Percentiles rank a stretch among this genome's conserved stretches.
phyloP scores from a whole-genome alignment of 768 basidiomycete genomes.

The Amanita pallidorosea region DNA sequence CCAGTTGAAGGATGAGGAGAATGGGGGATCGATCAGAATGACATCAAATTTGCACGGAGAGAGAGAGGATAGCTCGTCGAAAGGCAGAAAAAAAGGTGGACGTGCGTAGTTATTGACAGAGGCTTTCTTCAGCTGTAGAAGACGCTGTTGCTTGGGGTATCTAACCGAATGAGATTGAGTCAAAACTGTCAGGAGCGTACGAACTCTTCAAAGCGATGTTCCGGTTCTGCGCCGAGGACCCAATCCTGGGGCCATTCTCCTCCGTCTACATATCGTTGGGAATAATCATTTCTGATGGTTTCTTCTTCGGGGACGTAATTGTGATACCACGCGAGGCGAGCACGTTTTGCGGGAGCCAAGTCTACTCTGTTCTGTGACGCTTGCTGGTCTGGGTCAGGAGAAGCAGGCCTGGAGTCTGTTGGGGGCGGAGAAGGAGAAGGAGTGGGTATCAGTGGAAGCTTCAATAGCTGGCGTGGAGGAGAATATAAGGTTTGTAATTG shows the following conservation, averaged over 20 bases:
- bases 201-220: conserved; percentile 89
- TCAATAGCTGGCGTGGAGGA: conserved; percentile 44
- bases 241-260: conserved; percentile 94
- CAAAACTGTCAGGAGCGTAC: conserved; percentile 17
- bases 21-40: conserved; percentile 86
- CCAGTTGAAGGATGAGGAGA: conserved; percentile 81
- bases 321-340: conserved; percentile 53
- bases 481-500: conserved; percentile 44
- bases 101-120: conserved; percentile 62
- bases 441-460: conserved; percentile 47
- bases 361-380: conserved; percentile 25
- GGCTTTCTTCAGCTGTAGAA: conserved; percentile 74
- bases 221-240: conserved; percentile 83
- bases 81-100: conserved; percentile 63
- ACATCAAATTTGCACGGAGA: conserved; percentile 77
- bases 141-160: conserved; percentile 87
- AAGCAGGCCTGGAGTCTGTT: conserved; percentile 34
- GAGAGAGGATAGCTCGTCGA: conserved; percentile 42
- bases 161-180: conserved; percentile 26
- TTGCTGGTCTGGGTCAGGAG: conserved; percentile 25
- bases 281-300: conserved; percentile 93
- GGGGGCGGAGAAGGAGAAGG: conserved; percentile 43
- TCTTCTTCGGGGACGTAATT: conserved; percentile 94
- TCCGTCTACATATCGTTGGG: conserved; percentile 78
- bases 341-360: conserved; percentile 59